Evolutionary conservation across 1,139 yeast species (phyloP).

Genomic region (Candida sojae): DNA sequence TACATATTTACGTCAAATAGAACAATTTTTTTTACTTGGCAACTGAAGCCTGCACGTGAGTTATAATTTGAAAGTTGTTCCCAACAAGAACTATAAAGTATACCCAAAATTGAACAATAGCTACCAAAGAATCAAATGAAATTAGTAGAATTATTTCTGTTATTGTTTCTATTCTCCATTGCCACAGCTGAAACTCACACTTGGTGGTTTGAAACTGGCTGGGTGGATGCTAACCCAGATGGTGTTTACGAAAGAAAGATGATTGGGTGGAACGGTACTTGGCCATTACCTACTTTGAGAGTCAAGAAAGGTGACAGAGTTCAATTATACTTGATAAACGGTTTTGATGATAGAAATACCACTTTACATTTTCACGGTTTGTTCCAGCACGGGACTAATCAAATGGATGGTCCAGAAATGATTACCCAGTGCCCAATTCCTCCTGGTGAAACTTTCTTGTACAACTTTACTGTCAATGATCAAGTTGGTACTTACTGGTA

Average conservation of each 20-base stretch:
- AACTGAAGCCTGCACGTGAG: no score
- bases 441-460: conserved; percentile 61
- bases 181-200: conserved; percentile 48
- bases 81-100: no score
- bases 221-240: conserved; percentile 42
- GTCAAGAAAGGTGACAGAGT: conserved; percentile 67
- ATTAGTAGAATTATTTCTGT: conserved; percentile 5
- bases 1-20: not conserved
- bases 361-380: conserved; percentile 79
- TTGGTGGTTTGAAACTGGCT: conserved; percentile 54
- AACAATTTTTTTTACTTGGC: not conserved
- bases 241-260: conserved; percentile 51
- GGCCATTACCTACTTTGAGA: conserved; percentile 75
- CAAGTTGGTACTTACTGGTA: conserved; percentile 83
- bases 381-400: conserved; percentile 58
- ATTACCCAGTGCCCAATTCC: conserved; percentile 79
- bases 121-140: conserved; percentile 4
- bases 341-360: conserved; percentile 54
- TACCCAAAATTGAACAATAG: not conserved
- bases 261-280: conserved; percentile 67
- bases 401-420: conserved; percentile 80
- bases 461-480: conserved; percentile 63
- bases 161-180: conserved; percentile 11
- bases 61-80: no score
- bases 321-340: conserved; percentile 58